Base-by-base conservation (phyloP, 108 stramenopile genomes). In the Nitzschia palea region DNA sequence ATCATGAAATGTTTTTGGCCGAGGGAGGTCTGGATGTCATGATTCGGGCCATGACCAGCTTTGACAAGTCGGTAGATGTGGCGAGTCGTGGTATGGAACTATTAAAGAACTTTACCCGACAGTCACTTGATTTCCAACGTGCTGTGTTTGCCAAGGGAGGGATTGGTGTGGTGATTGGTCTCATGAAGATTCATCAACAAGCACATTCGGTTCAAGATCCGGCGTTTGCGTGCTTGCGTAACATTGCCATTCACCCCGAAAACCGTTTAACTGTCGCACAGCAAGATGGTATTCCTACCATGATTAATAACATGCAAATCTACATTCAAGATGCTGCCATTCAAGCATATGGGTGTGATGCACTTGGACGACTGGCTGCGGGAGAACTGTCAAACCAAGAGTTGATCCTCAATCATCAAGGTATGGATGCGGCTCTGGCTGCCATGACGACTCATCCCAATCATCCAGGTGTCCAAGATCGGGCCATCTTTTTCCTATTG, bases 91-190 rank as follows among this genome's bases (percentile, higher is more conserved):
- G 73, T n/a, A 52, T 65, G 25, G 63, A 74, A 52, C 40, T 74
- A 8, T 51, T 74, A 32, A 74, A 74, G 50, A 65, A 60, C 40
- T 74, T 74, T 52, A 74, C 73, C 26, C 57, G 73, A 23, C 58
- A 64, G 50, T 67, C 73, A 1, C 44, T 74, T 36, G 73, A 74
- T 31, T 74, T 74, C 67, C 73, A 74, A 54, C 44, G 73, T 30
- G 73, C 73, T n/a, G 73, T 74, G 14, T 66, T 62, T 33, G 73
- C 73, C 12, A 74, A 74, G 50, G 73, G 73, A 26, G 73, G 73
- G 3, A 74, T 74, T 53, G 59, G 65, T 37, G 55, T 74, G n/a
- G 63, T 74, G 1, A 30, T 74, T 17, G 40, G 29, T 43, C 28
- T 62, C 12, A 74, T 74, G 73, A 65, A 57, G 40, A 43, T 29